phyloP scores from a whole-genome alignment of 1,284 basidiomycete genomes.

The Ustilago lituana region DNA sequence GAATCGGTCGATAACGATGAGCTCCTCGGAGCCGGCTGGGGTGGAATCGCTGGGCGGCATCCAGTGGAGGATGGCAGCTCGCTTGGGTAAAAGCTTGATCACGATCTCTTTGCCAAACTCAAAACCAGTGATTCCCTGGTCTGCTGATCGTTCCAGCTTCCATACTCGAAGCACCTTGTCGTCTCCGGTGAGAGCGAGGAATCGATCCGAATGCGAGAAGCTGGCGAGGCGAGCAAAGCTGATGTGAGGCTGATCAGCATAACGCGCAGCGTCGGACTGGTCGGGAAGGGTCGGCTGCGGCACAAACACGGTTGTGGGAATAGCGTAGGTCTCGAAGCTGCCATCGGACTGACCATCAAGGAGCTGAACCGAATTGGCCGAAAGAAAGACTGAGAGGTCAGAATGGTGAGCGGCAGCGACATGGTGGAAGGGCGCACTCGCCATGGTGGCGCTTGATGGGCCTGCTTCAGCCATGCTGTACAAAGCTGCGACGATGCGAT shows the following conservation, averaged over 20 bases:
- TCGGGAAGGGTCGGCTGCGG: constrained; percentile 46
- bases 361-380: constrained; percentile 50
- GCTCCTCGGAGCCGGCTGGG: constrained; percentile 37
- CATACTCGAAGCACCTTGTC: constrained; percentile 63
- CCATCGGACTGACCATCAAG: constrained; percentile 18
- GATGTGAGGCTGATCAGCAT: constrained; percentile 39
- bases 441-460: constrained; percentile 25
- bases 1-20: constrained; percentile 58
- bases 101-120: constrained; percentile 50
- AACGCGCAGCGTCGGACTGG: constrained; percentile 42
- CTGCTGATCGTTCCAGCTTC: constrained; percentile 21
- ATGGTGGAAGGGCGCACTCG: constrained; percentile 39
- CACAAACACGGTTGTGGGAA: constrained; percentile 41
- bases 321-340: constrained; percentile 23
- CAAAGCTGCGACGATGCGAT: too few species aligned
- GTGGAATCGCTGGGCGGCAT: constrained; percentile 27
- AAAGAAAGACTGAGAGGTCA: constrained; percentile 28
- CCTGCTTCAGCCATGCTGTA: constrained; percentile 39
- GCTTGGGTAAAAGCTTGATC: constrained; percentile 55
- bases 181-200: constrained; percentile 60
- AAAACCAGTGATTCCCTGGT: constrained; percentile 19
- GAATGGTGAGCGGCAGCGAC: constrained; percentile 38
- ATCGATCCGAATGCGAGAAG: constrained; percentile 50
- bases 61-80: constrained; percentile 59
- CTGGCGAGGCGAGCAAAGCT: constrained; percentile 54